phyloP scores from a whole-genome alignment of 768 basidiomycete species.

The Favolaschia claudopus region DNA sequence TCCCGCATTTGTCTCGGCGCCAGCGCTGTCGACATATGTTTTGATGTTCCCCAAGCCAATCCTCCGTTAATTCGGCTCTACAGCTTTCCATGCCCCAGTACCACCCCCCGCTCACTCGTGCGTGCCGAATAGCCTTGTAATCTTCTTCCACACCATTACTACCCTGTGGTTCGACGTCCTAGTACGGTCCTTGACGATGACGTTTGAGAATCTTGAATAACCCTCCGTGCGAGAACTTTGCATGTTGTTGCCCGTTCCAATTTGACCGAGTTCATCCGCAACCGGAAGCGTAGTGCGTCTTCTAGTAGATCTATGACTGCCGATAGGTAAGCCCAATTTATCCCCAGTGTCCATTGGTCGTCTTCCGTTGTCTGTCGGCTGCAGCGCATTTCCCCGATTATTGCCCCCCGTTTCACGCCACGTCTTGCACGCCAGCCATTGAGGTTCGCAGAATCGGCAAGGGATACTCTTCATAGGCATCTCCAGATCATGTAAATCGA shows the following conservation, averaged over 20 bases:
- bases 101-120: slow-evolving; percentile 3
- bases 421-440: slow-evolving; percentile 31
- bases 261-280: slow-evolving; percentile 18
- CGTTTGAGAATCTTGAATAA: slow-evolving; percentile 25
- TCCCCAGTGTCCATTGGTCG: slow-evolving; percentile 18
- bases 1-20: too few relatives aligned
- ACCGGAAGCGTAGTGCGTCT: slow-evolving; percentile 15
- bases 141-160: slow-evolving; percentile 20
- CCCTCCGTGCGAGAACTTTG: slow-evolving; percentile 4
- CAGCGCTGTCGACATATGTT: too few relatives aligned
- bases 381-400: slow-evolving; percentile 14
- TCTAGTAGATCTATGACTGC: slow-evolving; percentile 20
- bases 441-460: slow-evolving; percentile 26
- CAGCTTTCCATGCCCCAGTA: slow-evolving; percentile 2
- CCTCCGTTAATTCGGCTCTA: slow-evolving; percentile 8
- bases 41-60: slow-evolving; percentile 5
- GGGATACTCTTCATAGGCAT: slow-evolving; percentile 14
- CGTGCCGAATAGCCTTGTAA: slow-evolving; percentile 16
- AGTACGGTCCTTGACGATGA: slow-evolving; percentile 21
- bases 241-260: slow-evolving; percentile 3
- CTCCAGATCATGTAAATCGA: slow-evolving; percentile 25
- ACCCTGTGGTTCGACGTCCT: slow-evolving; percentile 11
- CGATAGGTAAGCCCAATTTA: slow-evolving; percentile 18
- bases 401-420: slow-evolving; percentile 22
- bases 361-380: slow-evolving; percentile 21